Evolutionary conservation across 2,329 filamentous ascomycete species (phyloP).

Genomic region (Intubia oerlemansii): DNA sequence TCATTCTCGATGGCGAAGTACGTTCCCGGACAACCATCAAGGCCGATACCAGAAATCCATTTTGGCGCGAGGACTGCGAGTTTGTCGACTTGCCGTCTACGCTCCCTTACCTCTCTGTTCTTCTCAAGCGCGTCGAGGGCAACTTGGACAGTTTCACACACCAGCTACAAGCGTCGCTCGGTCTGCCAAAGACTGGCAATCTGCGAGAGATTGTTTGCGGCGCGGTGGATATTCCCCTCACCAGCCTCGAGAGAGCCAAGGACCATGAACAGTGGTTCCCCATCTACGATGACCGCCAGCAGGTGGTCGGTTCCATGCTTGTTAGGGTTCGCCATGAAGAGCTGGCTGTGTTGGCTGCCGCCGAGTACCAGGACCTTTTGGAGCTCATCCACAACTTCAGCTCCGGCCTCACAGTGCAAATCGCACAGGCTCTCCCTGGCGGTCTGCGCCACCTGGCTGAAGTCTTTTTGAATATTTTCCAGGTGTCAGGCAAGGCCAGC

Average conservation of each 20-base stretch:
- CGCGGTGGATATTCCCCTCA: conserved; percentile 61
- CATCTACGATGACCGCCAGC: conserved; percentile 54
- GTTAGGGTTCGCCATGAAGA: conserved; percentile 73
- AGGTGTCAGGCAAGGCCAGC: conserved; percentile 62
- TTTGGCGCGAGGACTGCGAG: conserved; percentile 67
- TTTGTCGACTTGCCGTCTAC: conserved; percentile 52
- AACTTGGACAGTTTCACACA: conserved; percentile 23
- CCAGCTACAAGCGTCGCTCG: conserved; percentile 20
- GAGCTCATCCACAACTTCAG: conserved; percentile 71
- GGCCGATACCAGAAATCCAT: conserved; percentile 48
- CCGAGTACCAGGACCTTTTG: conserved; percentile 67
- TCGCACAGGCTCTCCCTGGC: conserved; percentile 56
- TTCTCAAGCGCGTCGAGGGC: conserved; percentile 45
- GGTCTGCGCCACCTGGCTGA: conserved; percentile 68
- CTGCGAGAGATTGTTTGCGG: conserved; percentile 36
- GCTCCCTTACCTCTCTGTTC: conserved; percentile 45
- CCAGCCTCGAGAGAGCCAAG: conserved; percentile 55
- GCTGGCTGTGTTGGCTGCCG: conserved; percentile 66
- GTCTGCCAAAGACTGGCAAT: conserved; percentile 19
- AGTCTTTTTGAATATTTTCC: conserved; percentile 80
- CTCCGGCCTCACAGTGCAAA: conserved; percentile 64
- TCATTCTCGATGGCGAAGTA: conserved; percentile 61
- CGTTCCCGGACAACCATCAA: conserved; percentile 56
- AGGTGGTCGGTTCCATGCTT: conserved; percentile 62
- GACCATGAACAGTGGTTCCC: conserved; percentile 80